phyloP scores from a whole-genome alignment of 177 flowering plant species.

The Tripterygium wilfordii region DNA sequence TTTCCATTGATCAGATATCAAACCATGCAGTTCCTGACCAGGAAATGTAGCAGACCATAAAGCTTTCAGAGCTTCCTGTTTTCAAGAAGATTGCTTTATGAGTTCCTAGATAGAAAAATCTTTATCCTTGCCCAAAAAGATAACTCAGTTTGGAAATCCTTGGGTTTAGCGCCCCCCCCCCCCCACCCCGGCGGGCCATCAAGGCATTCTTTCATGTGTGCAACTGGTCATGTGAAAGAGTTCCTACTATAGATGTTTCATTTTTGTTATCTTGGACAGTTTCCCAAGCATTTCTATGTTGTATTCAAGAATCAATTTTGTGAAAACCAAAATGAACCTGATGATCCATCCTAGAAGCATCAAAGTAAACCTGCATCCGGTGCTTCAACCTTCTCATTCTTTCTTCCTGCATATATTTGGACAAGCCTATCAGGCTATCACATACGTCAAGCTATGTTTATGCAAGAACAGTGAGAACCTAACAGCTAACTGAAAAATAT shows the following conservation, averaged over 20 bases:
- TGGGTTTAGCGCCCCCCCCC: too few relatives aligned
- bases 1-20: slow-evolving; percentile 89
- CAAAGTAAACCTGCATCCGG: slow-evolving; percentile 64
- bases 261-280: too few relatives aligned
- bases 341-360: slow-evolving; percentile 66
- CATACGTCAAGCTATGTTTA: neutral
- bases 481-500: neutral
- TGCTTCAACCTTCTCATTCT: slow-evolving; percentile 58
- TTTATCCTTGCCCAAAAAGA: neutral
- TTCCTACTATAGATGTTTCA: too few relatives aligned
- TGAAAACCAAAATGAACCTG: slow-evolving; percentile 39
- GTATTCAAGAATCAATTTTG: neutral
- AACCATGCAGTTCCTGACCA: slow-evolving; percentile 55
- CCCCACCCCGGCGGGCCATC: too few relatives aligned
- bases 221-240: too few relatives aligned
- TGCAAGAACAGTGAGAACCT: too few relatives aligned
- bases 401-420: slow-evolving; percentile 47
- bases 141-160: too few relatives aligned
- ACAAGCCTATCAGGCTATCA: neutral
- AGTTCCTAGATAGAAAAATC: slow-evolving; percentile 3
- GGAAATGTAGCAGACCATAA: slow-evolving; percentile 86
- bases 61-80: slow-evolving; percentile 74
- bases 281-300: too few relatives aligned
- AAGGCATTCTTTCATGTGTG: too few relatives aligned
- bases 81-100: slow-evolving; percentile 4